A percentile compares a stretch with the other conserved stretches of the same genome.
These are phyloP conservation scores for Clarireedia paspali DNA, from an alignment of 2,329 filamentous ascomycete species.

Conservation along the genomic window DNA sequence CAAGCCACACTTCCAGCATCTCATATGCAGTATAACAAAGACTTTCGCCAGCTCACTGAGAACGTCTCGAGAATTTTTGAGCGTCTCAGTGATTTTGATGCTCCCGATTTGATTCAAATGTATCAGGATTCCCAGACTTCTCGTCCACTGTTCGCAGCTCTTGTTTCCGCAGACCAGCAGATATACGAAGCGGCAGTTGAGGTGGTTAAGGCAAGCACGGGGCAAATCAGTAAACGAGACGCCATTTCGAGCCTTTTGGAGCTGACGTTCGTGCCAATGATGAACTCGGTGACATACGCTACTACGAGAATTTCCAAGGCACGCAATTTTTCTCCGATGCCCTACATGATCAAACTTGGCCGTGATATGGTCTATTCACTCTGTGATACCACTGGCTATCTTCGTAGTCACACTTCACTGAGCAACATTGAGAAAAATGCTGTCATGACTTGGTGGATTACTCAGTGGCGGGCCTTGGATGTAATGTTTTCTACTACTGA, in stretches of 20 bases:
- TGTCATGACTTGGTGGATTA: slow-evolving; percentile 65
- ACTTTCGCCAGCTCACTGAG: slow-evolving; percentile 53
- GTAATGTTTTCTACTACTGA: slow-evolving; percentile 80
- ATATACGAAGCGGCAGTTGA: slow-evolving; percentile 76
- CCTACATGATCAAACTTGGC: slow-evolving; percentile 48
- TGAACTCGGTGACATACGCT: slow-evolving; percentile 38
- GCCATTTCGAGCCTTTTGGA: slow-evolving; percentile 41
- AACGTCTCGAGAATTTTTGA: slow-evolving; percentile 69
- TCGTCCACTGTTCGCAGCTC: slow-evolving; percentile 66
- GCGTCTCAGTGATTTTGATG: slow-evolving; percentile 67
- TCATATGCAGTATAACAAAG: slow-evolving; percentile 69
- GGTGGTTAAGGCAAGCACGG: slow-evolving; percentile 74
- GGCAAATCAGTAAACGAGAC: slow-evolving; percentile 48
- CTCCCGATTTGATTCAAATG: slow-evolving; percentile 59
- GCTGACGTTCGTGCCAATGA: slow-evolving; percentile 36
- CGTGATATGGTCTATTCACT: slow-evolving; percentile 49
- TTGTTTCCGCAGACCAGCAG: slow-evolving; percentile 73
- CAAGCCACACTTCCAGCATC: slow-evolving; percentile 38
- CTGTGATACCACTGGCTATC: slow-evolving; percentile 48
- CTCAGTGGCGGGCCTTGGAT: slow-evolving; percentile 73
- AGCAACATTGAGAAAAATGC: slow-evolving; percentile 35
- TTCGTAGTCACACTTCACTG: slow-evolving; percentile 23
- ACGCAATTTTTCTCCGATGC: slow-evolving; percentile 49
- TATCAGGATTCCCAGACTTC: slow-evolving; percentile 62
- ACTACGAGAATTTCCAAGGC: slow-evolving; percentile 36